Base-by-base conservation (phyloP, 805 yeast species). In the Schwanniomyces occidentalis region DNA sequence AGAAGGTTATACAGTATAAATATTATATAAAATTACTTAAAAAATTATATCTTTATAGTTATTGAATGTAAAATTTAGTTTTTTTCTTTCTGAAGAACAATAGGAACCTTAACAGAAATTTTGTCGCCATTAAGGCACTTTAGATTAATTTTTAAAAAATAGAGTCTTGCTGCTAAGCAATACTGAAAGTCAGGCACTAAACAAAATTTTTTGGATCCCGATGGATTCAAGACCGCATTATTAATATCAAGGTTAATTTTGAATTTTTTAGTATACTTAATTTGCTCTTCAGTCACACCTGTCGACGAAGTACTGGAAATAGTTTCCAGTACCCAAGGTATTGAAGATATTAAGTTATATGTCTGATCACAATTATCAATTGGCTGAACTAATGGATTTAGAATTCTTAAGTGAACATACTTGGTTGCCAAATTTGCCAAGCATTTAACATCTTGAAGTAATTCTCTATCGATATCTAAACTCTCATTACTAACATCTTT, bases 161-260 rank as follows among this genome's bases (percentile, higher is more conserved):
- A 65, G 22, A 64, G 27, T 22, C 72, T 45, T 3, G 66, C 58
- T 30, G 61, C 21, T 26, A 51, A 47, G 37, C 72, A 66, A 10
- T 45, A 44, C 43, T 66, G 72, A 46, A 66, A 66, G 28, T 60
- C 66, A 3, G 72, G 72, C 12, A 64, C 54, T 20, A 66, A 42
- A 34, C 60, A 53, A 33, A 61, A 63, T 9, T 62, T 56, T 16
- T 48, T 46, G 6, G 47, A 49, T 14, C 45, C 42, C 10, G 38
- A 28, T 6, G 32, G 37, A 12, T 35, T 23, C n/a, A 34, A 34
- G 21, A 42, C 46, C 3, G 58, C 58, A 20, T 56, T 48, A 13
- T 49, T 39, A 5, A 62, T 40, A 35, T 66, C 65, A 12, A 65
- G 41, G 4, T 41, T 37, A 8, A 61, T 32, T 10, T 49, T 34